phyloP scores from a whole-genome alignment of 306 rosid species.

The Malus sieversii region DNA sequence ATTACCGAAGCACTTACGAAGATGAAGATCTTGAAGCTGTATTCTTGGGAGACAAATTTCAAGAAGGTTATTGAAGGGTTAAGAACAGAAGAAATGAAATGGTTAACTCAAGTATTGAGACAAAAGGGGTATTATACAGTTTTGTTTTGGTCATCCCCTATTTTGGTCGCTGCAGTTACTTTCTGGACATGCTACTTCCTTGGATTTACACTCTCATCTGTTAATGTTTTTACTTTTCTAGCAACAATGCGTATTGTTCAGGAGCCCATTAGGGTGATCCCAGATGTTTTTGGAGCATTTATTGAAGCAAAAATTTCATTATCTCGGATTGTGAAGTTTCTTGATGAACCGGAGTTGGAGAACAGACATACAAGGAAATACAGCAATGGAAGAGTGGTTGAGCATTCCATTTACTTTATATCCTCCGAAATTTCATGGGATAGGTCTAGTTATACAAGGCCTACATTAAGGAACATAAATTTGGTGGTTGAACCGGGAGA shows the following conservation, averaged over 20 bases:
- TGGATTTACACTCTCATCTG: slow-evolving; percentile 12
- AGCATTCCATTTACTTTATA: slow-evolving; percentile 5
- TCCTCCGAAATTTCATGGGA: slow-evolving; percentile 25
- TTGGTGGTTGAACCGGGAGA: slow-evolving; percentile 15
- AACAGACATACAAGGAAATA: slow-evolving; percentile 4
- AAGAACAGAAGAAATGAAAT: slow-evolving; percentile 18
- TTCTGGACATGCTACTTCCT: slow-evolving; percentile 29
- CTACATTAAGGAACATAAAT: slow-evolving; percentile 17
- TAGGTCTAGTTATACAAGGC: slow-evolving; percentile 1
- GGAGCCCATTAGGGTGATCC: slow-evolving; percentile 19
- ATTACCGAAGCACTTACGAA: slow-evolving; percentile 21
- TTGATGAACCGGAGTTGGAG: slow-evolving; percentile 20
- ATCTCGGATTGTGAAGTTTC: slow-evolving; percentile 16
- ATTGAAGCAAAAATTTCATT: slow-evolving; percentile 24
- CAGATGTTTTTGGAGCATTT: slow-evolving; percentile 22
- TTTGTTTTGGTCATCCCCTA: slow-evolving; percentile 26
- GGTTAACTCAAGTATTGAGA: slow-evolving; percentile 1
- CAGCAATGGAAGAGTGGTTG: neutral
- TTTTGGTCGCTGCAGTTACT: slow-evolving; percentile 13
- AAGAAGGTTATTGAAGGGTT: slow-evolving; percentile 4
- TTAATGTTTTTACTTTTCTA: slow-evolving; percentile 17
- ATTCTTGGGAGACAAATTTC: slow-evolving; percentile 28
- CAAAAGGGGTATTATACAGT: slow-evolving; percentile 8
- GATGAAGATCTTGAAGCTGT: slow-evolving; percentile 30
- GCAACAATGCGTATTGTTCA: slow-evolving; percentile 26